These are phyloP conservation scores for Bathelium albidoporum DNA, from an alignment of 495 filamentous ascomycete species.

Conservation along the genomic window DNA sequence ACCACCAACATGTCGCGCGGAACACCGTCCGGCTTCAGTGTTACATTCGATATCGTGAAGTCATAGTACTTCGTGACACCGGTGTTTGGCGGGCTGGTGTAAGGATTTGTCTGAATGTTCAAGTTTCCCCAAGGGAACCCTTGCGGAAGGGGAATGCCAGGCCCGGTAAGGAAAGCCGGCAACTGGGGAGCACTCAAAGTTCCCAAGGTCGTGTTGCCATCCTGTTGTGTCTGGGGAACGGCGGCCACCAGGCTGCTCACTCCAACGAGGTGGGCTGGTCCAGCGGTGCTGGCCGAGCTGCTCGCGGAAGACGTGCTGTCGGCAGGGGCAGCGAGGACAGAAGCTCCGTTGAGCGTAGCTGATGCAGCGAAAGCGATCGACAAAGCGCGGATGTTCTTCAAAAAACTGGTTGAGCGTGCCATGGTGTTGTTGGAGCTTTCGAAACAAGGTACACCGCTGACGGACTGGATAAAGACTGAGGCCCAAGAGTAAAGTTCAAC, in stretches of 20 bases:
- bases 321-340: background rate
- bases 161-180: constrained; percentile 1
- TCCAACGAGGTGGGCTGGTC: background rate
- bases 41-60: constrained; percentile 23
- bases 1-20: constrained; percentile 19
- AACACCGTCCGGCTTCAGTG: constrained; percentile 23
- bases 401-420: background rate
- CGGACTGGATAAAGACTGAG: background rate
- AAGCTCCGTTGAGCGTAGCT: background rate
- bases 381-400: background rate
- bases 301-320: background rate
- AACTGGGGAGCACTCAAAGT: constrained; percentile 10
- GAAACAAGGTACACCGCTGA: background rate
- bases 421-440: background rate
- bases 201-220: constrained; percentile 20
- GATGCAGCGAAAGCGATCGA: background rate
- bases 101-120: constrained; percentile 23
- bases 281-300: background rate
- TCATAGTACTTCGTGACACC: constrained; percentile 30
- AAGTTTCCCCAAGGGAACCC: constrained; percentile 8
- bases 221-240: constrained; percentile 14
- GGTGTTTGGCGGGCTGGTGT: constrained; percentile 25
- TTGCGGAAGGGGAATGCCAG: background rate
- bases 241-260: constrained; percentile 11
- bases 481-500: background rate